Conservation (phyloP, 306 rosid genomes). For the Pterocarpus macrocarpus region DNA sequence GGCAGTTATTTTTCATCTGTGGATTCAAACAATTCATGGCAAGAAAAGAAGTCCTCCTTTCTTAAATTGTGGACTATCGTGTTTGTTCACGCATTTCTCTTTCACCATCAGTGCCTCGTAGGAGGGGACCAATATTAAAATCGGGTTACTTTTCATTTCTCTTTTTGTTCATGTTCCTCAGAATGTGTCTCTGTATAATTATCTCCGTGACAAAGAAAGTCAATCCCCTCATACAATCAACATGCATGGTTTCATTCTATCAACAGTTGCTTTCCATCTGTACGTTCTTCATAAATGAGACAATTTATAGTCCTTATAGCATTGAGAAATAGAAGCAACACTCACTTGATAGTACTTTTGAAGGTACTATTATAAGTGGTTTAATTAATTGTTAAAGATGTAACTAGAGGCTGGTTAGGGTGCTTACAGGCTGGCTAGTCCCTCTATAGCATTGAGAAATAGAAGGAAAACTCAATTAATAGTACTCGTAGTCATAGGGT, state of each 20-base stretch:
- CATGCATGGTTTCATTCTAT: slow-evolving; percentile 52
- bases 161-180: slow-evolving; percentile 47
- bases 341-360: not conserved
- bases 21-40: slow-evolving; percentile 43
- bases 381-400: slow-evolving; percentile 6
- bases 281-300: slow-evolving; percentile 39
- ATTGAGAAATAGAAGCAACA: slow-evolving; percentile 1
- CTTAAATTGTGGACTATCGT: slow-evolving; percentile 48
- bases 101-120: slow-evolving; percentile 41
- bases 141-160: slow-evolving; percentile 23
- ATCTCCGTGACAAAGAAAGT: slow-evolving; percentile 44
- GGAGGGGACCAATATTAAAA: slow-evolving; percentile 47
- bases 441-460: too few relatives aligned
- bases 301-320: slow-evolving; percentile 4
- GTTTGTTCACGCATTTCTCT: slow-evolving; percentile 45
- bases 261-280: slow-evolving; percentile 51
- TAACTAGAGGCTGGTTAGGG: slow-evolving; percentile 6
- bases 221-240: slow-evolving; percentile 41
- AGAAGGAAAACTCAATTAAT: too few relatives aligned
- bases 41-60: slow-evolving; percentile 40
- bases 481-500: not conserved
- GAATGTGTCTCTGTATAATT: slow-evolving; percentile 40
- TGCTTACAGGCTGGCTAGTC: not conserved
- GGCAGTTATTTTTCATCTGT: slow-evolving; percentile 46
- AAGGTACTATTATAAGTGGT: not conserved